These are phyloP conservation scores for Litsea cubeba DNA, from an alignment of 164 flowering plant genomes.

Conservation along the genomic window DNA sequence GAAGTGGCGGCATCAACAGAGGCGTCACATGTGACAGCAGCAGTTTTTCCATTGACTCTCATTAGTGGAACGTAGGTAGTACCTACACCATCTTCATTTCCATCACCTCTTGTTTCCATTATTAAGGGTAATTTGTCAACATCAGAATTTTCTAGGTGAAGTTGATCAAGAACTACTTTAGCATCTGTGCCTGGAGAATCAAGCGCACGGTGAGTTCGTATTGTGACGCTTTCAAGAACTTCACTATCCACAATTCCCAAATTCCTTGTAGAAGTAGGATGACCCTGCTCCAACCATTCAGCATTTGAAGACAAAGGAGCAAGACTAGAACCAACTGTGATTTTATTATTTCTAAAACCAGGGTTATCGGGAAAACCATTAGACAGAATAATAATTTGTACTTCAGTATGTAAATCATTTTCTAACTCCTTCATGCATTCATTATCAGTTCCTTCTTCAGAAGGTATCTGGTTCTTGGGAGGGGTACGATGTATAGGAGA, in stretches of 20 bases:
- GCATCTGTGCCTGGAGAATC: constrained; percentile 3
- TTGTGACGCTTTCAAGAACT: constrained; percentile 3
- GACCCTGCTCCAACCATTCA: constrained; percentile 1
- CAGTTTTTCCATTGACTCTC: constrained; percentile 12
- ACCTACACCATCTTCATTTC: constrained; percentile 4
- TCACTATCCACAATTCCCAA: constrained; percentile 3
- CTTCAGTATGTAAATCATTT: neutral
- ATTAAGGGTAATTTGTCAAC: neutral
- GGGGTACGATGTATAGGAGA: constrained; percentile 16
- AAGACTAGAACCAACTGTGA: neutral
- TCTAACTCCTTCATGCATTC: neutral
- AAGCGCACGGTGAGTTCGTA: constrained; percentile 10
- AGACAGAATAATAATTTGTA: neutral
- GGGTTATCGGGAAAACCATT: too few relatives aligned
- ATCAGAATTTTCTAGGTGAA: constrained; percentile 4
- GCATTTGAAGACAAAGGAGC: constrained; percentile 5
- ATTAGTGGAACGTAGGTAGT: constrained; percentile 15
- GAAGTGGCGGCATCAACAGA: constrained; percentile 5
- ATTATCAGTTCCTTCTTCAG: constrained; percentile 9
- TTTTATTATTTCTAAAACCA: neutral
- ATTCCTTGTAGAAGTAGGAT: constrained; percentile 10
- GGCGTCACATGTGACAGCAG: constrained; percentile 6
- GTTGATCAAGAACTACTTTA: neutral
- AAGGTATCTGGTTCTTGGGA: constrained; percentile 3
- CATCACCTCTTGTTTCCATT: constrained; percentile 4